These are phyloP conservation scores for Aspergillus jensenii DNA, from an alignment of 2,329 filamentous ascomycete species.

Conservation along the genomic window DNA sequence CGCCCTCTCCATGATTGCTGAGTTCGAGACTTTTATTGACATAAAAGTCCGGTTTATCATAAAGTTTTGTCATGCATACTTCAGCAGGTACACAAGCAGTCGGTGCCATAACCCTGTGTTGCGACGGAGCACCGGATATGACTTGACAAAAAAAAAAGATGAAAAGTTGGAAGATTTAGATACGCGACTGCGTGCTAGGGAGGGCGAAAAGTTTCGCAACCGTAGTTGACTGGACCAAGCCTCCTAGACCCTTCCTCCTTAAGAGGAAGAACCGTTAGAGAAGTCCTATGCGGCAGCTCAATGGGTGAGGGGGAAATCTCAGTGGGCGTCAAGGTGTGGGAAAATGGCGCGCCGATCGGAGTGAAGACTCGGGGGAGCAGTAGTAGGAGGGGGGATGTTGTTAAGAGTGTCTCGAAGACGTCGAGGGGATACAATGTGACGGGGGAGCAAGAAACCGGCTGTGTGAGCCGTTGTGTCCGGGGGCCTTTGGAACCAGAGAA, in stretches of 20 bases:
- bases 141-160: constrained; percentile 17
- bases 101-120: constrained; percentile 68
- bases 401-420: constrained; percentile 48
- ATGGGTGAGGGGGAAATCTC: constrained; percentile 59
- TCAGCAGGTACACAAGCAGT: constrained; percentile 60
- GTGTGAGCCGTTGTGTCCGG: constrained; percentile 40
- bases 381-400: constrained; percentile 47
- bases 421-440: constrained; percentile 46
- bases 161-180: constrained; percentile 13
- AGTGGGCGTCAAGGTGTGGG: constrained; percentile 34
- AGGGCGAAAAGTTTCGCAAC: constrained; percentile 91
- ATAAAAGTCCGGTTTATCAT: constrained; percentile 34
- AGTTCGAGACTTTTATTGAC: constrained; percentile 27
- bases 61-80: constrained; percentile 37
- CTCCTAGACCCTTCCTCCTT: constrained; percentile 99
- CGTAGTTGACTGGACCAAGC: constrained; percentile 89
- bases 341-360: constrained; percentile 40
- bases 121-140: constrained; percentile 28
- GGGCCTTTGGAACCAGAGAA: constrained; percentile 37
- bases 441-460: constrained; percentile 31
- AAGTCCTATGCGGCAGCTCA: constrained; percentile 99
- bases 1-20: constrained; percentile 48
- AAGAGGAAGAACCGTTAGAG: constrained; percentile 98
- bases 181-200: constrained; percentile 68
- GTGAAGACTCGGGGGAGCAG: constrained; percentile 26